These are phyloP conservation scores for Zoysia japonica DNA, from an alignment of 176 grass and related monocot species.

Conservation along the genomic window DNA sequence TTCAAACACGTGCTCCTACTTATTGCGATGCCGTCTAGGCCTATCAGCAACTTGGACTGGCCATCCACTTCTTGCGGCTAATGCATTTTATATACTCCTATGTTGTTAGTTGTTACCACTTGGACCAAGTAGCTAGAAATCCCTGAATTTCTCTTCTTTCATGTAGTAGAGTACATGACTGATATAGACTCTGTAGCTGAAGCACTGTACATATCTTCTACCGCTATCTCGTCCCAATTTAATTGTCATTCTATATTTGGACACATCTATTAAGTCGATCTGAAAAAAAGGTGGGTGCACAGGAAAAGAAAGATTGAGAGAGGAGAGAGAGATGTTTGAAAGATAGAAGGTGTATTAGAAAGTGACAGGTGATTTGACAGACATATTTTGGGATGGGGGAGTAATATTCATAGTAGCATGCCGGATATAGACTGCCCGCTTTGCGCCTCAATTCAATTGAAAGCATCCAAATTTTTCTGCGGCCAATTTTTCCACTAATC, in stretches of 20 bases:
- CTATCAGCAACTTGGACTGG: constrained; percentile 39
- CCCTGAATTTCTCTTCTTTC: not conserved
- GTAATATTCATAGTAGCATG: not conserved
- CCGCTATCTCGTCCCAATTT: too few species aligned
- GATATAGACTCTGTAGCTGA: not conserved
- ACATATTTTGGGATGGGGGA: too few species aligned
- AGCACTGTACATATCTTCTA: not conserved
- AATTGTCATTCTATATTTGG: too few species aligned
- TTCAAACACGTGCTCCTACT: constrained; percentile 11
- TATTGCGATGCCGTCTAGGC: constrained; percentile 23
- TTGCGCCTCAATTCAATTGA: not conserved
- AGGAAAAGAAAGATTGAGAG: too few species aligned
- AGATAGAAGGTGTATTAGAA: too few species aligned
- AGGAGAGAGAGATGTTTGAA: too few species aligned
- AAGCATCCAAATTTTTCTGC: constrained; percentile 26
- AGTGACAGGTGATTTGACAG: too few species aligned
- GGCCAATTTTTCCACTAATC: constrained; percentile 32
- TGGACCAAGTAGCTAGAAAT: constrained; percentile 18
- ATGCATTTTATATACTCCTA: constrained; percentile 28
- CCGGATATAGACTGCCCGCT: constrained; percentile 19
- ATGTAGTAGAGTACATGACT: too few species aligned
- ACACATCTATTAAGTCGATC: too few species aligned
- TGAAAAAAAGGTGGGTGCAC: too few species aligned
- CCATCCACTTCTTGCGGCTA: constrained; percentile 41
- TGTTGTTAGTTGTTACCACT: not conserved